Base-by-base conservation (phyloP, 2,329 filamentous ascomycete species). In the Cladophialophora carrionii region DNA sequence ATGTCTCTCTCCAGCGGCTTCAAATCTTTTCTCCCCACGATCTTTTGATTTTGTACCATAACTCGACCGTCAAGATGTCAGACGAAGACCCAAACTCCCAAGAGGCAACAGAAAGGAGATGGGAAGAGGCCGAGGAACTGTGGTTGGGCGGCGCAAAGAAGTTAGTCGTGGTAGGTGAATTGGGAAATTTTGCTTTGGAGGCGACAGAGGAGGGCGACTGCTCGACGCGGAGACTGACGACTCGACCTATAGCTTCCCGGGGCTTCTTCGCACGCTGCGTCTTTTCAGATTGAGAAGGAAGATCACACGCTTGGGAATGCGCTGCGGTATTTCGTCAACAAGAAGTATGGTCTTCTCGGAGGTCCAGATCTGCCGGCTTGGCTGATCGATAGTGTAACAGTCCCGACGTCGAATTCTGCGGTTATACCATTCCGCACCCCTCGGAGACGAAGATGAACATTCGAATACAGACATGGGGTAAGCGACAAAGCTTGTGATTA, bases 371-470 rank as follows among this genome's bases (percentile, higher is more conserved):
- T 22, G 5, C 17, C 22, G 8, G 34, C 46, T 37, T 59, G 34
- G 46, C 60, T 34, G 37, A 61, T 58, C 24, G 51, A 53, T 48
- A 17, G 62, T 48, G 24, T 64, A 20, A 53, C 70, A 98, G 94
- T 77, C 94, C 95, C 32, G 88, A 95, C 69, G 95, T 99, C 66
- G 95, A 99, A 77, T 97, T 99, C 80, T 98, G 95, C 79, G 95
- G 94, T 67, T 99, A 99, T 78, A 91, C 94, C 7, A 98, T 99
- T 67, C 95, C 95, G 32, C 95, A 99, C 79, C 95, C 95, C 57
- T 96, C 93, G 46, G 95, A 99, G 79, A 82, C 88, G 48, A 95
- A 96, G 80, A 96, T 99, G 94, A 96, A 98, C 75, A 82, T 99
- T 68, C 87, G 95, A 73, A 98, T 99, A 68, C 95, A 99, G 79